Evolutionary conservation across 2,329 filamentous ascomycete species (phyloP).

Genomic region (Fusarium circinatum): DNA sequence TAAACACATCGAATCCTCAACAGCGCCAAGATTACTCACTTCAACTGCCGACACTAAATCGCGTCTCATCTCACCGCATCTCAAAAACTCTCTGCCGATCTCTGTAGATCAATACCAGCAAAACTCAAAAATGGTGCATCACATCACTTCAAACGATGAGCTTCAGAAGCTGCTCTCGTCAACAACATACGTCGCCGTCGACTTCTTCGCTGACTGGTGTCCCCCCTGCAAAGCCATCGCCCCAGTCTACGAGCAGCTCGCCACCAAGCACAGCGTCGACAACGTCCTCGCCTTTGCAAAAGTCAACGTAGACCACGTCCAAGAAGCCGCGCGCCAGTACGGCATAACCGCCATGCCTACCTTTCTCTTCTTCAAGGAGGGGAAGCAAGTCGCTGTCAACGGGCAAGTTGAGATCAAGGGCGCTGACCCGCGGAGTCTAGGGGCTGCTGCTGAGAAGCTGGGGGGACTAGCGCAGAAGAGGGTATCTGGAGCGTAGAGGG

Average conservation of each 20-base stretch:
- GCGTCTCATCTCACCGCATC: background rate
- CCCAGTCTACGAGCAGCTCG: slow-evolving; percentile 53
- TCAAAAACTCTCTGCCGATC: background rate
- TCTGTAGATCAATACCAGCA: slow-evolving; percentile 6
- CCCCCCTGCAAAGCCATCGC: slow-evolving; percentile 60
- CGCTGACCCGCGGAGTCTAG: slow-evolving; percentile 46
- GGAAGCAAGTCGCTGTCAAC: slow-evolving; percentile 45
- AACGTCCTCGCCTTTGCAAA: slow-evolving; percentile 81
- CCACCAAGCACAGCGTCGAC: slow-evolving; percentile 42
- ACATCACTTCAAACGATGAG: slow-evolving; percentile 46
- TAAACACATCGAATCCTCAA: slow-evolving; percentile 12
- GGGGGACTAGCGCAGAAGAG: slow-evolving; percentile 50
- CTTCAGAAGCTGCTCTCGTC: slow-evolving; percentile 52
- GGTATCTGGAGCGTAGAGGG: slow-evolving; percentile 10
- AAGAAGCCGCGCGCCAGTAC: slow-evolving; percentile 79
- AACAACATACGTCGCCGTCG: slow-evolving; percentile 56
- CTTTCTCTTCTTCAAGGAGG: slow-evolving; percentile 85
- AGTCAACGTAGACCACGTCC: slow-evolving; percentile 87
- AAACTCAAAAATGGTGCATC: slow-evolving; percentile 36
- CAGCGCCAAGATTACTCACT: background rate
- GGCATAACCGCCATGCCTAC: slow-evolving; percentile 92
- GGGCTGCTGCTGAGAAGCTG: slow-evolving; percentile 52
- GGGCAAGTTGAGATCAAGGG: slow-evolving; percentile 49
- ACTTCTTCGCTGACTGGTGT: slow-evolving; percentile 65
- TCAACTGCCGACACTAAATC: background rate